Base-by-base conservation (phyloP, 768 basidiomycete genomes). In the Royoungia palumana region DNA sequence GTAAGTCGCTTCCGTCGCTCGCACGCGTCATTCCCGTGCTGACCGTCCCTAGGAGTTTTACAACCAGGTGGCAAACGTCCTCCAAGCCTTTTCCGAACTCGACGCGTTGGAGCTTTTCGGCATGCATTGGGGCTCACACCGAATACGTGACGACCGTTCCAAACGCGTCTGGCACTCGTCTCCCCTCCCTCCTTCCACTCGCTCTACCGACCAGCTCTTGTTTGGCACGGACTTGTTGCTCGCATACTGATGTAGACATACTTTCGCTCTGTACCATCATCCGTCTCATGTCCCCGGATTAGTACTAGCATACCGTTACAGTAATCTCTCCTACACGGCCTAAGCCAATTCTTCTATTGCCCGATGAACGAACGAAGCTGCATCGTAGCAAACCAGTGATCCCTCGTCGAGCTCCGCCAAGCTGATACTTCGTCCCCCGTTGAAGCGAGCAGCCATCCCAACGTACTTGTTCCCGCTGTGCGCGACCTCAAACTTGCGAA, bases 71-170 rank as follows among this genome's bases (percentile, higher is more conserved):
- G 77, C 84, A 45, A 67, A 69, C 41, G 70, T 74, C 6, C 73
- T 90, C 51, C 71, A 75, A n/a, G 75, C 75, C 8, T 76, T 89
- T 53, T 69, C 78, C n/a, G 68, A 78, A 46, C 75, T 89, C 30
- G 70, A 76, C 53, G 77, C 79, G 39, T 87, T 87, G 59, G 87
- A 89, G 62, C 77, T 89, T 24, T 83, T 78, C 40, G 88, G 87
- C 28, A 80, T 89, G 69, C 84, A 83, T 55, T 89, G 87, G 85
- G 74, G 77, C 41, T 81, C 80, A 6, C 73, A 75, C n/a, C 72
- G 67, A 39, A 71, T 67, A 54, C 73, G 74, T 54, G 61, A 69
- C 44, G 63, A 72, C 41, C 70, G 75, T 27, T 63, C 71, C 34
- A 75, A 72, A 51, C 71, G 72, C 25, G 68, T 75, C 6, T 83